Evolutionary conservation across 352 stramenopile genomes (phyloP), one percentile per base, ranked within the genome.

Genomic region (Pythium monospermum): DNA sequence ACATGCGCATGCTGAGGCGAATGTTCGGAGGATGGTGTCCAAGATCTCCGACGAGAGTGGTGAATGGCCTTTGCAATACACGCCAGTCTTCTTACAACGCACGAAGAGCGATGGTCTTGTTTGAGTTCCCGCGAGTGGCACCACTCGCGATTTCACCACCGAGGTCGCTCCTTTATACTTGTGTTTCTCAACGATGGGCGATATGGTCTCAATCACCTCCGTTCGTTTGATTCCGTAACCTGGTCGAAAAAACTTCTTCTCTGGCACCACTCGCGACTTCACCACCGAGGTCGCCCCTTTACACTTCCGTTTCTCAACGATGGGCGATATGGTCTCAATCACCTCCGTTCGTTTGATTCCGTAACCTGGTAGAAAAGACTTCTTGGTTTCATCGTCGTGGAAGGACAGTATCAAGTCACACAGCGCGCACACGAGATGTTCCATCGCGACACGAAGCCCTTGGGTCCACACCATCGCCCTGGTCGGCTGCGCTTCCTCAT

Each of bases 61-160:
- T 12, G 58, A 57, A 7, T 46, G 39, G 21, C 59, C 59, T 6
- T 43, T 35, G 38, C 52, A 62, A 33, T 55, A 66, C 7, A 66
- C 52, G 2, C 59, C 59, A 3, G 27, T 59, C 6, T 38, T 49
- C 33, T 66, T 66, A 13, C 40, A 49, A 6, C 42, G 26, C 19
- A 63, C 31, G 4, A 0, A 25, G 23, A 49, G 38, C 2, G 13
- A 25, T 23, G 32, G 28, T 7, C 19, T 30, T 28, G 22, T 26
- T 31, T 18, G 7, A 42, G 10, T 43, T 15, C 12, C 26, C 23
- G 38, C 33, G 5, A 12, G 31, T n/a, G 19, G 15, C 7, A 35
- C 8, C 30, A 15, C 15, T 15, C 15, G 8, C 10, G 31, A 32
- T 39, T 19, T 12, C 22, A 11, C 23, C 35, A 11, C 11, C 40